Percentiles rank a stretch among this genome's conserved stretches.
Evolutionary conservation across 164 flowering plant genomes (phyloP).

Genomic region (Vitis cinerea): DNA sequence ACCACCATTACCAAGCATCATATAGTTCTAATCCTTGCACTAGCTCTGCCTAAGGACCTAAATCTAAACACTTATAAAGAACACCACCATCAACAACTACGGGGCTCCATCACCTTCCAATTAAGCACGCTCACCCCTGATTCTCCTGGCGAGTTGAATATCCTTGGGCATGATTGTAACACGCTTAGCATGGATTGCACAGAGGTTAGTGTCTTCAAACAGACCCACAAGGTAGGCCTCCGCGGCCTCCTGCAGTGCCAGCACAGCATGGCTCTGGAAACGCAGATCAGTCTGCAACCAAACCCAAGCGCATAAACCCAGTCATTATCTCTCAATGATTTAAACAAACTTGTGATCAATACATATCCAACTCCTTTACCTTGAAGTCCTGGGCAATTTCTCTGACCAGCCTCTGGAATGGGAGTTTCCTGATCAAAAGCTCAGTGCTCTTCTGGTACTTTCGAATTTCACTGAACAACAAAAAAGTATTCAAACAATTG

Average conservation of each 20-base stretch:
- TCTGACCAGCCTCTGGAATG: slow-evolving; percentile 30
- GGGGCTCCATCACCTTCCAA: too few species aligned
- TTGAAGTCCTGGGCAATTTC: slow-evolving; percentile 30
- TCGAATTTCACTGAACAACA: slow-evolving; percentile 21
- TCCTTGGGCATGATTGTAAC: slow-evolving; percentile 32
- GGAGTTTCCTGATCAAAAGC: slow-evolving; percentile 27
- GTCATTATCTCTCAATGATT: too few species aligned
- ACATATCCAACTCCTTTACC: not conserved
- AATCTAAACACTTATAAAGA: too few species aligned
- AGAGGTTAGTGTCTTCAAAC: slow-evolving; percentile 26
- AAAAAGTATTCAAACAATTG: too few species aligned
- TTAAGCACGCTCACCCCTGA: slow-evolving; percentile 24
- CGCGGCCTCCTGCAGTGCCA: slow-evolving; percentile 27
- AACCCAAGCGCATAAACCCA: not conserved
- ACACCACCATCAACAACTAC: not conserved
- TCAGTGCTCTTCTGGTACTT: slow-evolving; percentile 30
- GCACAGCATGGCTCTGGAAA: slow-evolving; percentile 27
- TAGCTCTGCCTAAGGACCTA: too few species aligned
- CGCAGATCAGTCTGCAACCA: slow-evolving; percentile 24
- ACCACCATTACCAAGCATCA: too few species aligned
- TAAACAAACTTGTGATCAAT: too few species aligned
- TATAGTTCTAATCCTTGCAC: not conserved
- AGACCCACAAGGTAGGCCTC: slow-evolving; percentile 25
- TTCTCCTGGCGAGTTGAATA: slow-evolving; percentile 25
- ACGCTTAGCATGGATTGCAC: slow-evolving; percentile 29